These are phyloP conservation scores for Quercus rubra DNA, from an alignment of 306 rosid species.

Conservation along the genomic window DNA sequence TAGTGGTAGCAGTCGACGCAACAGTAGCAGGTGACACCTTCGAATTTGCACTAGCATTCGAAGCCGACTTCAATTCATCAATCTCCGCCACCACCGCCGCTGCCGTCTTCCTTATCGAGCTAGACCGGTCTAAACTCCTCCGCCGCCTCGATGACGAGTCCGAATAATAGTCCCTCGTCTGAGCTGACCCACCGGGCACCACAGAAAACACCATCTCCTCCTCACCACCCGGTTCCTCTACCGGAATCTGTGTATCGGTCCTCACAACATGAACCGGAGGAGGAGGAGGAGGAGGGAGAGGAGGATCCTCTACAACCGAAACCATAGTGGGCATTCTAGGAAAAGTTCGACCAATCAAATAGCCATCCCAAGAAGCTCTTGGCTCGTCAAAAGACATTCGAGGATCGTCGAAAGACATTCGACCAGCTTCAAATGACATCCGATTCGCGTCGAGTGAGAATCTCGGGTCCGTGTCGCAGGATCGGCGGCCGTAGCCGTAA, in stretches of 20 bases:
- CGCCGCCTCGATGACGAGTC: constrained; percentile 79
- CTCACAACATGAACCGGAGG: constrained; percentile 73
- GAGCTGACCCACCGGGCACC: constrained; percentile 75
- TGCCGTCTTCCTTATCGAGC: constrained; percentile 81
- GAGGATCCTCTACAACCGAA: constrained; percentile 91
- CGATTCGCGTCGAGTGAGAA: constrained; percentile 82
- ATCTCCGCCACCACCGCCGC: constrained; percentile 95
- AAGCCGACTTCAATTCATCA: constrained; percentile 75
- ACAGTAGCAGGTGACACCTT: constrained; percentile 64
- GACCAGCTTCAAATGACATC: constrained; percentile 58
- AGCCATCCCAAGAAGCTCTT: constrained; percentile 96
- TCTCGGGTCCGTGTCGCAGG: constrained; percentile 96
- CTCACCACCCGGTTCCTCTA: constrained; percentile 62
- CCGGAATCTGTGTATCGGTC: constrained; percentile 73
- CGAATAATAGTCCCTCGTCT: constrained; percentile 77
- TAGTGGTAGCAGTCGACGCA: neutral
- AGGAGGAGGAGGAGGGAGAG: constrained; percentile 10
- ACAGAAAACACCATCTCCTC: constrained; percentile 25
- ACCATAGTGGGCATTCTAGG: constrained; percentile 89
- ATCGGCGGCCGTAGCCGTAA: constrained; percentile 91
- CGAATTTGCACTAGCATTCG: constrained; percentile 66
- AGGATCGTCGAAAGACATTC: constrained; percentile 87
- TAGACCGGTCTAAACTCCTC: constrained; percentile 89
- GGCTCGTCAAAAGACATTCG: constrained; percentile 91
- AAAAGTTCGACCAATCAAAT: constrained; percentile 59